These are phyloP conservation scores for Tetrapisispora taiwanensis DNA, from an alignment of 805 yeast genomes.

Conservation along the genomic window DNA sequence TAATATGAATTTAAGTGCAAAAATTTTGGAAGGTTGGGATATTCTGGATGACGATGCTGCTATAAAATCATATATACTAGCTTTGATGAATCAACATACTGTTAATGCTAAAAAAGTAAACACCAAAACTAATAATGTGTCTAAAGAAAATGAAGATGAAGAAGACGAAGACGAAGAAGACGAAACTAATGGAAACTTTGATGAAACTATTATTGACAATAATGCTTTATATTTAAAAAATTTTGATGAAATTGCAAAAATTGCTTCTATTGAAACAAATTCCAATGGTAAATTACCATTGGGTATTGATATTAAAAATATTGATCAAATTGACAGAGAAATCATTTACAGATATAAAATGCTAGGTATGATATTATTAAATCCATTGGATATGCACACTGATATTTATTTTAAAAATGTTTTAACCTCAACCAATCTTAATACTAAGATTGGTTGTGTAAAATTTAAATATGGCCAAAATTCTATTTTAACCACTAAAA, in stretches of 20 bases:
- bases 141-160: neutral
- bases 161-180: neutral
- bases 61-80: neutral
- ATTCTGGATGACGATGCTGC: neutral
- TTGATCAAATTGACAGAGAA: neutral
- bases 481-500: neutral
- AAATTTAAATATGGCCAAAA: neutral
- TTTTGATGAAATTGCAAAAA: neutral
- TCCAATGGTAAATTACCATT: neutral
- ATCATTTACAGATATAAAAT: neutral
- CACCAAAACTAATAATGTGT: neutral
- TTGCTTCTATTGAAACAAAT: neutral
- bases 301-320: neutral
- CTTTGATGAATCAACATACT: neutral
- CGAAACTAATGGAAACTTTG: neutral
- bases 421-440: no score
- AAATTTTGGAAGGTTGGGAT: conserved; percentile 4
- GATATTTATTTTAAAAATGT: conserved; percentile 1
- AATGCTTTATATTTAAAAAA: neutral
- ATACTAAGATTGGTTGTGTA: conserved; percentile 1
- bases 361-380: neutral
- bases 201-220: no score
- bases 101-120: neutral
- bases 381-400: conserved; percentile 1
- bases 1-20: neutral